Conservation (phyloP, 2,329 filamentous ascomycete species). For the Dothistroma septosporum region DNA sequence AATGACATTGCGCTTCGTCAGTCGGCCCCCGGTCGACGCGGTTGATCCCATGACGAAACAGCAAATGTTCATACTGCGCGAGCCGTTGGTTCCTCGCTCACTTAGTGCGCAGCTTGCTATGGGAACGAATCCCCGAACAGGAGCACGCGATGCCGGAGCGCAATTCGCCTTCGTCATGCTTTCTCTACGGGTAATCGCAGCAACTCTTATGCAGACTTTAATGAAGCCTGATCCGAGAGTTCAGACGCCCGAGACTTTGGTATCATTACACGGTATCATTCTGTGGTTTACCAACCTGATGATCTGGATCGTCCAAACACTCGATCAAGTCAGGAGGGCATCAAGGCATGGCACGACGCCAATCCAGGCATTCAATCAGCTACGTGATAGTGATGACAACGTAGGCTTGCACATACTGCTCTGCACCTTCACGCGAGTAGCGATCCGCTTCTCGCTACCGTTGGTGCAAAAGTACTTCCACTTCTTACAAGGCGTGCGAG, state of each 20-base stretch:
- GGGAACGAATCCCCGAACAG: conserved; percentile 63
- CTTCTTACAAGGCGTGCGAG: conserved; percentile 17
- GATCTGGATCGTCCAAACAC: conserved; percentile 52
- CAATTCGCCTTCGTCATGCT: conserved; percentile 73
- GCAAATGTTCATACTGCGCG: conserved; percentile 60
- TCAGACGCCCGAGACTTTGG: conserved; percentile 59
- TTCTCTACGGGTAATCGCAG: conserved; percentile 62
- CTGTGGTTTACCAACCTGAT: conserved; percentile 71
- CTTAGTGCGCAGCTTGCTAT: conserved; percentile 76
- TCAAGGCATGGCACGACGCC: conserved; percentile 1
- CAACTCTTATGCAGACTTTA: conserved; percentile 27
- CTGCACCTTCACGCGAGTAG: conserved; percentile 68
- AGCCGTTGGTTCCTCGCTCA: conserved; percentile 67
- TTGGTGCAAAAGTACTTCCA: conserved; percentile 46
- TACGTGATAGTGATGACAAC: conserved; percentile 19
- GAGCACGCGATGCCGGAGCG: conserved; percentile 59
- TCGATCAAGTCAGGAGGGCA: conserved; percentile 42
- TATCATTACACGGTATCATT: conserved; percentile 67
- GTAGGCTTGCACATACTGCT: conserved; percentile 54
- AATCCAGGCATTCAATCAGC: conserved; percentile 22
- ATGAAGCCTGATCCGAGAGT: conserved; percentile 18
- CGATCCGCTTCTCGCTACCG: conserved; percentile 65
- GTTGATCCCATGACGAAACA: conserved; percentile 59
- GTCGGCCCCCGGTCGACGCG: conserved; percentile 75
- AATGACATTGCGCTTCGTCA: conserved; percentile 66